Conservation (phyloP, 306 rosid genomes). For the cucumber (Cucumis sativus) region DNA sequence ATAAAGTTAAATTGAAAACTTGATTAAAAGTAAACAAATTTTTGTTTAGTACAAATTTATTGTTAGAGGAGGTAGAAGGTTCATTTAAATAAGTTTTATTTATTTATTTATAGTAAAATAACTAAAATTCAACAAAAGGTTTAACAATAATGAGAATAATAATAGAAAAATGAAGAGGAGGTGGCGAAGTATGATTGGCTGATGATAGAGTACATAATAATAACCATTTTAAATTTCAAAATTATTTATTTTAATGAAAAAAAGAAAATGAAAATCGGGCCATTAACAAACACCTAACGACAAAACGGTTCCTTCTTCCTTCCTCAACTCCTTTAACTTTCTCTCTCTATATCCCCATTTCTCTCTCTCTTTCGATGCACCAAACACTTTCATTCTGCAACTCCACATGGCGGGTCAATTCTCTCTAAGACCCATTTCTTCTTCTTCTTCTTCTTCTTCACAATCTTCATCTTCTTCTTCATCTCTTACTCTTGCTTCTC, state of each 20-base stretch:
- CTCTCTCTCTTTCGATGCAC: slow-evolving; percentile 13
- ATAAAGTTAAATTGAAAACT: no score
- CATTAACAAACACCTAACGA: background rate
- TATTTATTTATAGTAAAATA: no score
- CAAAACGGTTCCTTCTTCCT: slow-evolving; percentile 3
- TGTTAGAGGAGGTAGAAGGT: no score
- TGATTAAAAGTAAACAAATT: no score
- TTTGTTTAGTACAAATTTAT: no score
- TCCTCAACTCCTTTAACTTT: background rate
- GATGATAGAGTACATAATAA: no score
- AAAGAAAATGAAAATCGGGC: background rate
- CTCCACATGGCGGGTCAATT: slow-evolving; percentile 58
- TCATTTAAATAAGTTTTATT: no score
- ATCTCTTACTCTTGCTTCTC: slow-evolving; percentile 28
- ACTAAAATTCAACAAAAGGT: no score
- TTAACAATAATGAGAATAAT: no score
- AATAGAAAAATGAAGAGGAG: no score
- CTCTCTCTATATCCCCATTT: background rate
- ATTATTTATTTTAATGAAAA: no score
- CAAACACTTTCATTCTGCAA: slow-evolving; percentile 4
- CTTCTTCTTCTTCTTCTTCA: slow-evolving; percentile 8
- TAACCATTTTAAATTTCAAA: no score
- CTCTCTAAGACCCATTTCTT: slow-evolving; percentile 24
- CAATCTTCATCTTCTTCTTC: slow-evolving; percentile 10
- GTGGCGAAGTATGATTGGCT: background rate